Evolutionary conservation across 306 rosid species (phyloP), one percentile per base, ranked within the genome.

Genomic region (Pterocarpus macrocarpus): DNA sequence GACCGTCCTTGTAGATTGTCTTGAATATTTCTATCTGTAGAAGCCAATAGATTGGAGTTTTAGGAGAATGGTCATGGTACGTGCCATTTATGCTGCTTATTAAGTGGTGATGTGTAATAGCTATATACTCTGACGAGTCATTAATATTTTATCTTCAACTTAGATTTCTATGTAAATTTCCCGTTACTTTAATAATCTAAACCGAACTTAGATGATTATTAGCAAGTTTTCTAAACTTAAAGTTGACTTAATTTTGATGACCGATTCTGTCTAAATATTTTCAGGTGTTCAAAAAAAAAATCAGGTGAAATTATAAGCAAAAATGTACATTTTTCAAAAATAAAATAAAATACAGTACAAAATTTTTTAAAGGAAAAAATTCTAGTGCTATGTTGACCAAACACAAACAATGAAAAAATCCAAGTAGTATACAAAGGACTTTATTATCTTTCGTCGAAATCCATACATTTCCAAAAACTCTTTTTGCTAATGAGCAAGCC

Each of bases 1-100:
- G 77, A 58, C 53, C 73, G 4, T 35, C 76, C 14, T 72, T 67
- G 71, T 80, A 83, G 85, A 71, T 71, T 53, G 75, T 71, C 52
- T 80, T 67, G 41, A 34, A 62, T 83, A 69, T 72, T 22, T 76
- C 64, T 35, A 71, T 76, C 44, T 59, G 61, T 59, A 36, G 66
- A 65, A 71, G 69, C 61, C 59, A 65, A 39, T 49, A 33, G 38
- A 43, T 63, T 74, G 69, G 57, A 58, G 64, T 33, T 57, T 30
- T 82, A 47, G 78, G 62, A 69, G 57, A 72, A 79, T 56, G 78
- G 83, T 34, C 22, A 43, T 41, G 36, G 55, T 75, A 13, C 13
- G 14, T 70, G 69, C 44, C 76, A 16, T 70, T 79, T 63, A 34
- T 64, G 55, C 36, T 32, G 49, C 57, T 78, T 63, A 32, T 38